Evolutionary conservation across 139 green algal genomes (phyloP), one percentile per base, ranked within the genome.

Genomic region (Chlamydomonas sp.): DNA sequence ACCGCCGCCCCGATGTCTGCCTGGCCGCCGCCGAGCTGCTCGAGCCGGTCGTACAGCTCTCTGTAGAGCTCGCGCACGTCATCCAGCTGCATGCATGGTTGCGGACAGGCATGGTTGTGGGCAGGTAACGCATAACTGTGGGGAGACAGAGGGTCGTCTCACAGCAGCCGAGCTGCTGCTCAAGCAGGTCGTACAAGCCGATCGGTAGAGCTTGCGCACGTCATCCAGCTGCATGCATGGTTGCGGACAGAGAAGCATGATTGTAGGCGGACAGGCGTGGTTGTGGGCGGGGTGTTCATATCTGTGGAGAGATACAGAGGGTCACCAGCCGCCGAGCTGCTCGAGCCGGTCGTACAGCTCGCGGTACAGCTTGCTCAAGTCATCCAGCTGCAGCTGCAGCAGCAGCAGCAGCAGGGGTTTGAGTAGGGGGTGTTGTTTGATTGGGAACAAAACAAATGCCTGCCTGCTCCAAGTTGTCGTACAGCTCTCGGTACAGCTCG

Each of bases 291-390:
- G n/a, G n/a, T n/a, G n/a, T n/a, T n/a, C n/a, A n/a, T n/a, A n/a
- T n/a, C n/a, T n/a, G n/a, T n/a, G n/a, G n/a, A n/a, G n/a, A n/a
- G n/a, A n/a, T n/a, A n/a, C n/a, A n/a, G n/a, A n/a, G n/a, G n/a
- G n/a, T n/a, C n/a, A n/a, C n/a, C 64, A 60, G 16, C 48, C 48
- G 29, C 43, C 47, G 28, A 76, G 33, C 43, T 16, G 10, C 61
- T 76, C 70, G 48, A 76, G 47, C 47, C 37, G 6, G 35, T 64
- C 60, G 0, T 48, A 48, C 70, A 76, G 70, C 70, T 76, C 60
- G 58, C 61, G 26, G 61, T 76, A 71, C 48, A 76, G 34, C 1
- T 61, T 61, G 2, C 47, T 34, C 31, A 76, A 31, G 28, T 30
- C 54, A 26, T 70, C 59, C 61, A 76, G 58, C 70, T 76, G 70